Conservation (phyloP, 225 moss, liverwort and hornwort genomes). For the Straminergon stramineum region DNA sequence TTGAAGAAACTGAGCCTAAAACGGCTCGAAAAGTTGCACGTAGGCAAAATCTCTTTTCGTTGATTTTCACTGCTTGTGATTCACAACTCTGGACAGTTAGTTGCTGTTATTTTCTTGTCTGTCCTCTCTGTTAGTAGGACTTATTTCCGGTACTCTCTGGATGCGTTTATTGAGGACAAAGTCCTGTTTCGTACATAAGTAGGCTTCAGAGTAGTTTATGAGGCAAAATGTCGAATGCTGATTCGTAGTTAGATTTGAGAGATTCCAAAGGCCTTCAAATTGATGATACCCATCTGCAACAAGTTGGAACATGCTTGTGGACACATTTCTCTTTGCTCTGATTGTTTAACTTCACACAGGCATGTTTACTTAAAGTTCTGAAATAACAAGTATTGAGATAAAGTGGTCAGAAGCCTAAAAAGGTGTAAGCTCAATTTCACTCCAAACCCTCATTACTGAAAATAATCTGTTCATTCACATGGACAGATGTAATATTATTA, state of each 20-base stretch:
- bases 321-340: neutral
- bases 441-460: neutral
- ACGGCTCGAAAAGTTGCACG: neutral
- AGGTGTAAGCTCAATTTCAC: neutral
- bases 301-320: neutral
- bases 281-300: neutral
- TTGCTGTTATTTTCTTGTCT: neutral
- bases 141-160: no score
- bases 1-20: conserved; percentile 8
- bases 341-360: neutral
- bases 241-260: neutral
- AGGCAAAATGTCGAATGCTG: neutral
- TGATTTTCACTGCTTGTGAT: neutral
- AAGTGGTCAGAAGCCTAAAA: neutral
- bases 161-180: neutral
- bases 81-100: neutral
- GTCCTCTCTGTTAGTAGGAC: no score
- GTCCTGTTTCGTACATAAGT: neutral
- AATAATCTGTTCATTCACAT: neutral
- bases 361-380: neutral
- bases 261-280: neutral
- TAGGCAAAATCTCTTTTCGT: neutral
- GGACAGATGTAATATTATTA: neutral
- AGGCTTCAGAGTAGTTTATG: neutral
- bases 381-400: neutral